Percentiles rank a stretch among this genome's conserved stretches.
Evolutionary conservation across 225 moss, liverwort and hornwort genomes (phyloP).

Genomic region (Neckera pumila): DNA sequence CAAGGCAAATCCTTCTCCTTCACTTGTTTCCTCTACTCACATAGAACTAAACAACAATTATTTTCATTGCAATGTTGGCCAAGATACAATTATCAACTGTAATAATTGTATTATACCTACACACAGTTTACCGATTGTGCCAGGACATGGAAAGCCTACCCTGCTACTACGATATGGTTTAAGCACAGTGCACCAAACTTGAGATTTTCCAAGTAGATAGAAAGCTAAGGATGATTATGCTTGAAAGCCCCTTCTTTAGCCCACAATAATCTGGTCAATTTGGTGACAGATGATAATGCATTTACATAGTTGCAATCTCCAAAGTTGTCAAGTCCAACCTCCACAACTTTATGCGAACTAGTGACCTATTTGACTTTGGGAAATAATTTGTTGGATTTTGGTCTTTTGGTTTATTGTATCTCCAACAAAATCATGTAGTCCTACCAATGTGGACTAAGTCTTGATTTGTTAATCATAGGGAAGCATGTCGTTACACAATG

Average conservation of each 20-base stretch:
- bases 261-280: background rate
- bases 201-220: background rate
- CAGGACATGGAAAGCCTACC: background rate
- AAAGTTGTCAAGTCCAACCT: background rate
- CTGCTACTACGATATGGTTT: background rate
- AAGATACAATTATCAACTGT: background rate
- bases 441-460: background rate
- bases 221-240: background rate
- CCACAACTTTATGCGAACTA: too few relatives aligned
- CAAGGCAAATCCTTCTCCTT: too few relatives aligned
- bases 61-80: background rate
- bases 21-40: too few relatives aligned
- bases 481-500: background rate
- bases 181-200: background rate
- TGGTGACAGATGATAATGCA: background rate
- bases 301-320: background rate
- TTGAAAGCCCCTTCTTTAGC: background rate
- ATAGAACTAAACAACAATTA: too few relatives aligned
- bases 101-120: background rate
- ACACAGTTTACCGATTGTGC: background rate
- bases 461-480: background rate
- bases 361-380: background rate
- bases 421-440: background rate
- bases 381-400: background rate
- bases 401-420: background rate